Conservation (phyloP, 2,329 filamentous ascomycete species). For the Stachybotrys chartarum region DNA sequence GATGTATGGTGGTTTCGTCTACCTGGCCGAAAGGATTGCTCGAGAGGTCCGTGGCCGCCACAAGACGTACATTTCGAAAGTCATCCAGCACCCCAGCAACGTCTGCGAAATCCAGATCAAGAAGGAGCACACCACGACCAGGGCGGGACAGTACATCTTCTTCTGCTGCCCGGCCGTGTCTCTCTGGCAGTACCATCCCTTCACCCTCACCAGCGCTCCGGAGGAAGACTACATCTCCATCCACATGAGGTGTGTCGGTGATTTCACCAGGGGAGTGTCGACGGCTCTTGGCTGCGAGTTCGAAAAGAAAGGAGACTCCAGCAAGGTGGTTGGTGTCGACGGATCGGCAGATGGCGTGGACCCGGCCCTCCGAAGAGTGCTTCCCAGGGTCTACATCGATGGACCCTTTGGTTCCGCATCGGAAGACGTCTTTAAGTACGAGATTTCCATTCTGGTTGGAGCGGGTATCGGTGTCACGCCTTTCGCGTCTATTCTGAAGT, state of each 20-base stretch:
- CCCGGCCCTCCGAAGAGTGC: conserved; percentile 62
- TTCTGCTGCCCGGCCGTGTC: conserved; percentile 81
- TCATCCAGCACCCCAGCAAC: conserved; percentile 82
- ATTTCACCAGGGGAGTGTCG: conserved; percentile 69
- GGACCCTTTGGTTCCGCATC: conserved; percentile 82
- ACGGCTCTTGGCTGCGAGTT: conserved; percentile 70
- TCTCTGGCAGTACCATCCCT: conserved; percentile 83
- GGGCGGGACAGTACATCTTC: conserved; percentile 82
- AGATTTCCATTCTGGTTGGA: conserved; percentile 70
- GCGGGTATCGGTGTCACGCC: conserved; percentile 83
- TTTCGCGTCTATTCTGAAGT: conserved; percentile 81
- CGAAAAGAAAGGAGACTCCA: conserved; percentile 44
- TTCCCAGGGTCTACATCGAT: conserved; percentile 76
- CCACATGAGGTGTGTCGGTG: conserved; percentile 74
- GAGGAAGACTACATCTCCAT: conserved; percentile 89
- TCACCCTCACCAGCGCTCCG: conserved; percentile 77
- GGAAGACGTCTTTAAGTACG: conserved; percentile 86
- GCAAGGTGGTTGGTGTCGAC: conserved; percentile 63
- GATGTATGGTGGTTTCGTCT: conserved; percentile 77
- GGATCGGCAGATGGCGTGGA: conserved; percentile 53
- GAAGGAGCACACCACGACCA: conserved; percentile 77
- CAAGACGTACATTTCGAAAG: conserved; percentile 82
- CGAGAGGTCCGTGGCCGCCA: conserved; percentile 73
- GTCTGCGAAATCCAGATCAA: conserved; percentile 90
- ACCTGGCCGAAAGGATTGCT: conserved; percentile 71